These are phyloP conservation scores for Barnettozyma sp. DNA, from an alignment of 805 yeast genomes.

Conservation along the genomic window DNA sequence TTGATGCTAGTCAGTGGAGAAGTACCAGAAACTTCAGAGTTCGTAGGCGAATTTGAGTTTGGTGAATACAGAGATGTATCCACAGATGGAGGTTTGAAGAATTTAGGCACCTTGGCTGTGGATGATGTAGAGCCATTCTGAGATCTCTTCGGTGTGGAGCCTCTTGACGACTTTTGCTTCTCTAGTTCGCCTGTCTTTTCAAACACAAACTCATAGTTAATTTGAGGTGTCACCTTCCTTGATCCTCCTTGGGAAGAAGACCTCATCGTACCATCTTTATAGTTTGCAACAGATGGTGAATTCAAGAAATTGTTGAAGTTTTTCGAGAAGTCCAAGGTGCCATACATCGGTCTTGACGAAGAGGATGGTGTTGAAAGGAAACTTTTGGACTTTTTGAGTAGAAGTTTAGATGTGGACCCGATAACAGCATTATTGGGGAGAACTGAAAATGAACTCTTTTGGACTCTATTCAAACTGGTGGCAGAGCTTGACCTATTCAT, in stretches of 20 bases:
- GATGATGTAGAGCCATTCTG: constrained; percentile 8
- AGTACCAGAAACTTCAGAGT: constrained; percentile 20
- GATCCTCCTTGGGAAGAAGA: constrained; percentile 3
- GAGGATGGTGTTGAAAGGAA: constrained; percentile 12
- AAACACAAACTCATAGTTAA: constrained; percentile 23
- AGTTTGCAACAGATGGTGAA: neutral
- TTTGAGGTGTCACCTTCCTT: constrained; percentile 13
- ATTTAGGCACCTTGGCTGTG: constrained; percentile 12
- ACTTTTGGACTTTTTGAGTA: constrained; percentile 22
- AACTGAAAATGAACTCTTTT: constrained; percentile 17
- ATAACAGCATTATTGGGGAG: constrained; percentile 1
- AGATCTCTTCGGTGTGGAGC: constrained; percentile 18
- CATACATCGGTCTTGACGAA: constrained; percentile 11
- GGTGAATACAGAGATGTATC: constrained; percentile 19
- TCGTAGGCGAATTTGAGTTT: constrained; percentile 20
- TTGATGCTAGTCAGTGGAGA: constrained; percentile 16
- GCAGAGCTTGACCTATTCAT: constrained; percentile 19
- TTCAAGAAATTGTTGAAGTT: constrained; percentile 4
- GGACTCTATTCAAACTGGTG: constrained; percentile 18
- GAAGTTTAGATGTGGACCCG: constrained; percentile 3
- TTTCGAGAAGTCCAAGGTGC: constrained; percentile 24
- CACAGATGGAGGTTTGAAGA: constrained; percentile 22
- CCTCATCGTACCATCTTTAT: constrained; percentile 1
- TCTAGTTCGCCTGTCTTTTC: constrained; percentile 11
- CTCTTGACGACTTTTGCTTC: neutral